These are phyloP conservation scores for Hypoxylon sp. DNA, from an alignment of 2,329 filamentous ascomycete species.

Conservation along the genomic window DNA sequence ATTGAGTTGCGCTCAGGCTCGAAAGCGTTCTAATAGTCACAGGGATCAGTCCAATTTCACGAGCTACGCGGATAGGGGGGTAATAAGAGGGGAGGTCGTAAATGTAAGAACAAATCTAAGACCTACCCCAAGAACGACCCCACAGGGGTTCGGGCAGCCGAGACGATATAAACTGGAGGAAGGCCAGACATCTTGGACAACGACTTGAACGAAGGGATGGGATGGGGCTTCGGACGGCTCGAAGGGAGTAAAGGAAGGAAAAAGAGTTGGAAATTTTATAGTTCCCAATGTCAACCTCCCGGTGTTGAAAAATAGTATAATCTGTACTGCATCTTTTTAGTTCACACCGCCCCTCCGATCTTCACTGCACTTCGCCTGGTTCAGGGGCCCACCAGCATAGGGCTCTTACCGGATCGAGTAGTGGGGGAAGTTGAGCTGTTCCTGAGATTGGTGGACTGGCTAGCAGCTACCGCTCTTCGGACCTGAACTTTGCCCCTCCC, in stretches of 20 bases:
- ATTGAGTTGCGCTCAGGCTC: constrained; percentile 84
- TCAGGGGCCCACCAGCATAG: constrained; percentile 10
- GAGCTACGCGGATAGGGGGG: constrained; percentile 4
- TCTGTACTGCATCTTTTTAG: background rate
- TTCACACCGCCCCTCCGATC: constrained; percentile 38
- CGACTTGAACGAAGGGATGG: constrained; percentile 18
- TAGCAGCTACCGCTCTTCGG: constrained; percentile 27
- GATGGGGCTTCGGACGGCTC: background rate
- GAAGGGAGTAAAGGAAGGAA: constrained; percentile 19
- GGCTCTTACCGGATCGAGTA: constrained; percentile 28
- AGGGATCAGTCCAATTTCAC: constrained; percentile 39
- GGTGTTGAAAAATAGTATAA: background rate
- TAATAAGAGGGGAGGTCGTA: constrained; percentile 21
- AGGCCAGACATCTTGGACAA: constrained; percentile 75
- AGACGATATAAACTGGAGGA: constrained; percentile 95
- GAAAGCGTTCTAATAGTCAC: constrained; percentile 77
- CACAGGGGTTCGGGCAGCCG: constrained; percentile 87
- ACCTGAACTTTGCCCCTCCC: background rate
- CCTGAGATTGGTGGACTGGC: constrained; percentile 30
- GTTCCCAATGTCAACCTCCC: constrained; percentile 1
- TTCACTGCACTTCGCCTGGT: constrained; percentile 4
- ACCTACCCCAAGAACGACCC: constrained; percentile 93
- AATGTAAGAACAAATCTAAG: constrained; percentile 57
- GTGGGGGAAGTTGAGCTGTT: constrained; percentile 20
- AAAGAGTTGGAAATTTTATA: constrained; percentile 5